phyloP scores from a whole-genome alignment of 139 green algal genomes.

The Picochlorum sp. region DNA sequence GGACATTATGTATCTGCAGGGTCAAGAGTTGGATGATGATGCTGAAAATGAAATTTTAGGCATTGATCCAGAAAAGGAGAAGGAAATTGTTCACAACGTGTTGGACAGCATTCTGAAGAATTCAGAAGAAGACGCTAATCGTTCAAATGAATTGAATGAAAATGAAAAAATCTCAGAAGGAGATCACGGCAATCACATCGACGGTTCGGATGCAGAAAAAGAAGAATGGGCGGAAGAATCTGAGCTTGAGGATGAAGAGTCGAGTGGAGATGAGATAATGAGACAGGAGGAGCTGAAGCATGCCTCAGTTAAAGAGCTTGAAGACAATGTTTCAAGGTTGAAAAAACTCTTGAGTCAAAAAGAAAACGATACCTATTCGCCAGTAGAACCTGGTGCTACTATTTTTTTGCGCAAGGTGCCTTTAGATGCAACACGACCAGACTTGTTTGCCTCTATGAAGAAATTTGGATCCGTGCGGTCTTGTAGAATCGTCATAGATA shows the following conservation, averaged over 20 bases:
- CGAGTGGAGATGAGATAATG: no score
- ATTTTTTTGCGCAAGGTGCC: slow-evolving; percentile 72
- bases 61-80: slow-evolving; percentile 21
- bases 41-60: neutral
- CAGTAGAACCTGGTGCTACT: slow-evolving; percentile 15
- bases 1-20: neutral
- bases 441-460: slow-evolving; percentile 39
- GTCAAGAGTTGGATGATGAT: slow-evolving; percentile 10
- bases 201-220: slow-evolving; percentile 7
- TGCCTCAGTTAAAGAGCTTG: neutral
- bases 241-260: neutral
- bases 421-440: slow-evolving; percentile 37
- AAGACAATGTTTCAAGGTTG: neutral
- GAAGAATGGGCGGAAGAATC: neutral
- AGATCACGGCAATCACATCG: neutral
- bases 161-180: neutral
- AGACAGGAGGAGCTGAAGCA: no score
- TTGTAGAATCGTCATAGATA: slow-evolving; percentile 69
- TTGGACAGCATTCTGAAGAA: slow-evolving; percentile 6
- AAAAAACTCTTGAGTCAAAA: neutral
- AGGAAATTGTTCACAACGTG: slow-evolving; percentile 9
- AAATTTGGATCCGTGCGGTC: slow-evolving; percentile 46
- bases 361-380: neutral
- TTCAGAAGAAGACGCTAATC: neutral
- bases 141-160: neutral